Conservation (phyloP, 192 early-diverging fungal species). For the Coemansia sp. region DNA sequence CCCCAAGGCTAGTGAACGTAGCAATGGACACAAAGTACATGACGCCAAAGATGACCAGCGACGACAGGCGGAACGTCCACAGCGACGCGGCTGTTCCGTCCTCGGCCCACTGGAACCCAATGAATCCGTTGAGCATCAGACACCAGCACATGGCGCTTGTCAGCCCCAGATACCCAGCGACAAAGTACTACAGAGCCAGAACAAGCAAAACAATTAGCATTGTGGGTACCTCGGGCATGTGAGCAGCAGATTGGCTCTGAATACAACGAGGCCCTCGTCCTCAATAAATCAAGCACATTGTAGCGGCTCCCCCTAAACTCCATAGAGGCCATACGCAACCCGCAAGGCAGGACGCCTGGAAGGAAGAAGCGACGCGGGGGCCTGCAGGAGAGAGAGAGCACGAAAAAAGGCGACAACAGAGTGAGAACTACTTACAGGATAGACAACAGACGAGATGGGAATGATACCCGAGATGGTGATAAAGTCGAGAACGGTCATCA, state of each 20-base stretch:
- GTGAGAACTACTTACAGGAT: slow-evolving; percentile 55
- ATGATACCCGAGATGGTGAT: slow-evolving; percentile 91
- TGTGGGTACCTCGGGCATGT: neutral
- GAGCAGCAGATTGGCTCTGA: neutral
- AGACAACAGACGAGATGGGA: slow-evolving; percentile 72
- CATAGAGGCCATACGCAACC: neutral
- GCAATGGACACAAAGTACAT: slow-evolving; percentile 78
- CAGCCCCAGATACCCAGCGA: slow-evolving; percentile 76
- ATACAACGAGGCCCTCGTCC: neutral
- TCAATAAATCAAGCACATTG: neutral
- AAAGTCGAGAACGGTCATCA: slow-evolving; percentile 84
- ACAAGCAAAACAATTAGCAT: neutral
- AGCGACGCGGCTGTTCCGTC: slow-evolving; percentile 92
- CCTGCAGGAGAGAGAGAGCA: neutral
- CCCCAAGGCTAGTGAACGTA: slow-evolving; percentile 70
- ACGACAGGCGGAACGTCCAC: slow-evolving; percentile 89
- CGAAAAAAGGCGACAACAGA: neutral
- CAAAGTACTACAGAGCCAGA: slow-evolving; percentile 66
- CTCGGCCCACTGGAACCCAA: slow-evolving; percentile 96
- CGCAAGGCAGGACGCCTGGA: neutral
- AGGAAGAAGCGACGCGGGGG: neutral
- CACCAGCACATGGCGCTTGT: slow-evolving; percentile 89
- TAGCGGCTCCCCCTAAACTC: neutral
- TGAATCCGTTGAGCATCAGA: slow-evolving; percentile 90
- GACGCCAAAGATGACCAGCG: slow-evolving; percentile 74